Base-by-base conservation (phyloP, 2,329 filamentous ascomycete species). In the Paecilomyces formosus region DNA sequence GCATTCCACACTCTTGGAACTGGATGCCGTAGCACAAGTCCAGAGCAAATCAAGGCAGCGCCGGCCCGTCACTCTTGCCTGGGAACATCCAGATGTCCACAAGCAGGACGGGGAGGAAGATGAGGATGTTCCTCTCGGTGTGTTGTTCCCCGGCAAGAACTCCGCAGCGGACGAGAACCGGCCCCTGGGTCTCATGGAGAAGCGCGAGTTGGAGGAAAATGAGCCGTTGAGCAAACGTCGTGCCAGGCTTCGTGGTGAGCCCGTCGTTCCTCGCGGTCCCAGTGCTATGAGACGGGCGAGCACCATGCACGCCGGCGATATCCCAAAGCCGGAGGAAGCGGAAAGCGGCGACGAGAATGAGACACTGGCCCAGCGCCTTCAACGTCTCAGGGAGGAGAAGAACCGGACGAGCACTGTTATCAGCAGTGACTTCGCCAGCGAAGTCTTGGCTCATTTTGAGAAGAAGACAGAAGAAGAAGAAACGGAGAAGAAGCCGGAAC, bases 11-110 rank as follows among this genome's bases (percentile, higher is more conserved):
- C 81, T 99, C 3, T 80, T 99, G 1, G 86, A 99, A 70, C 83
- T 97, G 64, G 93, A 99, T 68, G 89, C 91, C 0, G 90, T 97
- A 28, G 90, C 90, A 22, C 89, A 97, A 72, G 83, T 92, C 24
- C 89, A 96, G 71, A 87, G 87, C 65, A 86, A 87, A 63, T 82
- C 88, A 28, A 65, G 73, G 53, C 85, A 93, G 39, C 82, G 83
- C 58, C 89, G 89, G 68, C 89, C 87, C 59, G 85, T 96, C 33
- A 90, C 90, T 59, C 81, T 99, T 33, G 94, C 93, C 1, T 99
- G 94, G 94, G 92, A 97, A 73, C 75, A 77, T 12, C 77, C 79
- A 7, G 78, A 82, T 57, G 61, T 59, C 11, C 60, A 67, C n/a
- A 62, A 66, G 5, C 60, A 63, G 3, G 77, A 78, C 24, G 80